A percentile compares a stretch with the other conserved stretches of the same genome.
These are phyloP conservation scores for Excoecaria cochinchinensis DNA, from an alignment of 345 rosid species.

Conservation along the genomic window DNA sequence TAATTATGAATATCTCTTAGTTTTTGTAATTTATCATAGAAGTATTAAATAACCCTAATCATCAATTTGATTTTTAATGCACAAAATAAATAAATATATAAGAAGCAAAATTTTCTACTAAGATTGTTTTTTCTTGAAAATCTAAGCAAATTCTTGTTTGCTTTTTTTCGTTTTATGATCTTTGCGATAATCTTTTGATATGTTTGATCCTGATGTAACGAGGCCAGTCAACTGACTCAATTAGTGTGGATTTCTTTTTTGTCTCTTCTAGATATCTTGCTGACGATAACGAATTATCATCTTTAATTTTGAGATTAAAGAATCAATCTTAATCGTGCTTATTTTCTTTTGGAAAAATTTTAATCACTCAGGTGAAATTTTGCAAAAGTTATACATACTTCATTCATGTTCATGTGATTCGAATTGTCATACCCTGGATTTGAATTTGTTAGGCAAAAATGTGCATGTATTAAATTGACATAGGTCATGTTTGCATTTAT, in stretches of 20 bases:
- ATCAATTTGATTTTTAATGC: not conserved
- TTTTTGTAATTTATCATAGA: not conserved
- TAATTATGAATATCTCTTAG: not conserved
- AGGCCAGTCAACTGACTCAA: not conserved
- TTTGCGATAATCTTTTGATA: not conserved
- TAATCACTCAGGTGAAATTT: not conserved
- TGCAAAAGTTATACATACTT: not conserved
- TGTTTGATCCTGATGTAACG: not conserved
- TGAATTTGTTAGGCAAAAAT: not conserved
- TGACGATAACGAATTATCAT: not conserved
- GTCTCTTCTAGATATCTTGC: not conserved
- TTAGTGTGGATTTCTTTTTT: not conserved
- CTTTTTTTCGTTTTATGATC: not conserved
- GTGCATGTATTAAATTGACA: not conserved
- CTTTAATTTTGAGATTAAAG: not conserved
- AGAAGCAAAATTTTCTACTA: not conserved
- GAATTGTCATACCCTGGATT: not conserved
- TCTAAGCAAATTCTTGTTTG: not conserved
- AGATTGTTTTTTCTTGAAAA: not conserved
- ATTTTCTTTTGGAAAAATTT: not conserved
- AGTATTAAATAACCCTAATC: not conserved
- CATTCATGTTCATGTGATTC: not conserved
- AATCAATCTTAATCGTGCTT: not conserved
- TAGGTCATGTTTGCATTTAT: not conserved
- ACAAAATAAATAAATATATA: not conserved